These are phyloP conservation scores for Thelonectria blattea DNA, from an alignment of 2,329 filamentous ascomycete genomes.

Conservation along the genomic window DNA sequence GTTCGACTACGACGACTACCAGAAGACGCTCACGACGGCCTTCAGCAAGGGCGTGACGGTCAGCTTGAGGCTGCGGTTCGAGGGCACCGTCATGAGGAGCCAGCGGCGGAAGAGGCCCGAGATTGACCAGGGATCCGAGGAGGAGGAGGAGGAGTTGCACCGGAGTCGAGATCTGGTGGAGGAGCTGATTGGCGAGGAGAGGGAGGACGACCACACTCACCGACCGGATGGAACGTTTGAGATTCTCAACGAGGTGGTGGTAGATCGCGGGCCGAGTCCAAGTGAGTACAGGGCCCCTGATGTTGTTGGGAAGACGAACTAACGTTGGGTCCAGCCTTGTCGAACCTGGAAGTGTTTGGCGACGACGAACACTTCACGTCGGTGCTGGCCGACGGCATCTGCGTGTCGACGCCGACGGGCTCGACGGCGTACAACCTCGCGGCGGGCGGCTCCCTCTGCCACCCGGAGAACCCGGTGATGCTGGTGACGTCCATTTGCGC, in stretches of 20 bases:
- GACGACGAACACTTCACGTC: conserved; percentile 97
- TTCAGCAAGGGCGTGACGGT: conserved; percentile 88
- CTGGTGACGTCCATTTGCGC: conserved; percentile 93
- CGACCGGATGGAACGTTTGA: conserved; percentile 83
- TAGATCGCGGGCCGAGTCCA: conserved; percentile 91
- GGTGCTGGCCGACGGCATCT: conserved; percentile 89
- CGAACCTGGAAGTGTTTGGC: conserved; percentile 87
- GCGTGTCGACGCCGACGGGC: conserved; percentile 91
- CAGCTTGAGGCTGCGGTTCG: conserved; percentile 85
- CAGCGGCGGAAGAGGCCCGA: conserved; percentile 52
- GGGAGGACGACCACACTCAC: conserved; percentile 84
- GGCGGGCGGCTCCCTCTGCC: conserved; percentile 91
- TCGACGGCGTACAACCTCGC: conserved; percentile 96
- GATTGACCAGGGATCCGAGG: conserved; percentile 37
- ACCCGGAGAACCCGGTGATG: conserved; percentile 96
- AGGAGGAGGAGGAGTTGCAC: conserved; percentile 47
- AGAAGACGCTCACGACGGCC: conserved; percentile 70
- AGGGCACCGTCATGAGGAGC: conserved; percentile 90
- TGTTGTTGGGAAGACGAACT: conserved; percentile 13
- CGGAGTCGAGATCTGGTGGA: conserved; percentile 76
- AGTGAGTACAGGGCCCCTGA: conserved; percentile 63
- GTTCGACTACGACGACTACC: conserved; percentile 85
- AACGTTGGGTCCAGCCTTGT: conserved; percentile 70
- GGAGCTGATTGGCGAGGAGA: conserved; percentile 86
- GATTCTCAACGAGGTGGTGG: conserved; percentile 95